phyloP scores from a whole-genome alignment of 73 alveolate genomes.

The Diophrys sp. region DNA sequence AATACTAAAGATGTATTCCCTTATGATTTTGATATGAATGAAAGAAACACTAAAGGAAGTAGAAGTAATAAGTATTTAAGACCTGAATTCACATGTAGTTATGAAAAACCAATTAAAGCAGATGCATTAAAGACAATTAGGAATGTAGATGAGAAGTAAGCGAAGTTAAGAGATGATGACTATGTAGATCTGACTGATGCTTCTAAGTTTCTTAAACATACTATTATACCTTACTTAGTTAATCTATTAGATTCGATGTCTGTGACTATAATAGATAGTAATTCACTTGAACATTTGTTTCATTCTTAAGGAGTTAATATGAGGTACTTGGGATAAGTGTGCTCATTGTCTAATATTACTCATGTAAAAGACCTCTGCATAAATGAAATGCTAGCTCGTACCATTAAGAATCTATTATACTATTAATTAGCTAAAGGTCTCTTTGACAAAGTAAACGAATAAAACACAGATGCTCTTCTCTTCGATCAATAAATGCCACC shows the following conservation, averaged over 20 bases:
- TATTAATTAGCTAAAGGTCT: constrained; percentile 3
- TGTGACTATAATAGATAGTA: constrained; percentile 78
- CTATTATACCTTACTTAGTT: constrained; percentile 44
- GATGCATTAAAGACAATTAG: constrained; percentile 46
- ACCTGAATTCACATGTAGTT: constrained; percentile 61
- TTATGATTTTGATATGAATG: constrained; percentile 49
- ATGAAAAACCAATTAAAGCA: constrained; percentile 61
- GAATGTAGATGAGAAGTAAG: constrained; percentile 44
- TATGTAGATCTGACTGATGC: constrained; percentile 61
- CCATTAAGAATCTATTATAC: constrained; percentile 74
- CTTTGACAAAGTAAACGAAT: background rate
- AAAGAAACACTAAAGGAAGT: background rate
- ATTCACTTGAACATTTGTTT: constrained; percentile 70
- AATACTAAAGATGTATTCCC: constrained; percentile 60
- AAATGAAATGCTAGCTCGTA: constrained; percentile 86
- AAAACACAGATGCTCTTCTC: background rate
- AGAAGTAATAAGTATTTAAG: constrained; percentile 37
- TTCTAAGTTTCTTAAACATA: constrained; percentile 24
- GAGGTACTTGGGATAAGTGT: constrained; percentile 83
- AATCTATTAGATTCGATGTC: constrained; percentile 70
- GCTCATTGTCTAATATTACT: constrained; percentile 68
- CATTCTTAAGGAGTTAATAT: constrained; percentile 86
- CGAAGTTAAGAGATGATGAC: constrained; percentile 34
- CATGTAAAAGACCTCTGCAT: constrained; percentile 82
- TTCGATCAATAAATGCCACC: constrained; percentile 7